Percentiles rank a stretch among this genome's conserved stretches.
Conservation (phyloP, 176 grass and related monocot species). For the Oryza meridionalis region DNA sequence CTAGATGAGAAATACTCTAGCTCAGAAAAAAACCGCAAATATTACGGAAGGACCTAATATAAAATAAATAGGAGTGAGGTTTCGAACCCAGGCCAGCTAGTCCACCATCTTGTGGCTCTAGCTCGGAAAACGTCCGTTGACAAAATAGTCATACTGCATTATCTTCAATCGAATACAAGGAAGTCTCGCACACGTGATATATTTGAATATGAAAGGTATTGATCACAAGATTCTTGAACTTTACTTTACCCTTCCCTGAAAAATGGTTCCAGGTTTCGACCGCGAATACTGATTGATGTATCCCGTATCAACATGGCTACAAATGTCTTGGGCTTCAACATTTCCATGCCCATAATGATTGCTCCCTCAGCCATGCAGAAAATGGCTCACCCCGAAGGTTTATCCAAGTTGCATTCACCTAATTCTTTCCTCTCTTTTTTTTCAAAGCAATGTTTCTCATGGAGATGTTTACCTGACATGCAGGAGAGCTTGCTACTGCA, state of each 20-base stretch:
- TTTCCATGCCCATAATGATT: constrained; percentile 98
- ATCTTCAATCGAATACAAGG: too few relatives aligned
- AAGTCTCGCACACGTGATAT: neutral
- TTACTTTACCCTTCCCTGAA: constrained; percentile 23
- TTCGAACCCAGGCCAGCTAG: too few relatives aligned
- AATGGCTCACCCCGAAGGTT: constrained; percentile 97
- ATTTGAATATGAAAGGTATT: neutral
- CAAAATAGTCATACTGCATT: neutral
- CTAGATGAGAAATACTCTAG: neutral
- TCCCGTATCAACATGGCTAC: constrained; percentile 69
- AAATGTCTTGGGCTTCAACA: constrained; percentile 73
- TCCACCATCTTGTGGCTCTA: too few relatives aligned
- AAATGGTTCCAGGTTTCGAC: constrained; percentile 69
- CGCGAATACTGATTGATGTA: constrained; percentile 81
- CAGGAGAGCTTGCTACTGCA: constrained; percentile 96
- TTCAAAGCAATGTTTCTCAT: constrained; percentile 12
- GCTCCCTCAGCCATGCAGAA: constrained; percentile 95
- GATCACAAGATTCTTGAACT: neutral
- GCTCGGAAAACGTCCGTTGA: neutral
- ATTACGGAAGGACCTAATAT: too few relatives aligned
- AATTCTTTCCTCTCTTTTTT: neutral
- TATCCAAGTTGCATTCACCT: neutral
- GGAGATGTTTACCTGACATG: constrained; percentile 10
- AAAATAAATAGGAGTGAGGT: too few relatives aligned
- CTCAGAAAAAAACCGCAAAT: too few relatives aligned